These are phyloP conservation scores for Galerina marginata DNA, from an alignment of 768 basidiomycete genomes.

Conservation along the genomic window DNA sequence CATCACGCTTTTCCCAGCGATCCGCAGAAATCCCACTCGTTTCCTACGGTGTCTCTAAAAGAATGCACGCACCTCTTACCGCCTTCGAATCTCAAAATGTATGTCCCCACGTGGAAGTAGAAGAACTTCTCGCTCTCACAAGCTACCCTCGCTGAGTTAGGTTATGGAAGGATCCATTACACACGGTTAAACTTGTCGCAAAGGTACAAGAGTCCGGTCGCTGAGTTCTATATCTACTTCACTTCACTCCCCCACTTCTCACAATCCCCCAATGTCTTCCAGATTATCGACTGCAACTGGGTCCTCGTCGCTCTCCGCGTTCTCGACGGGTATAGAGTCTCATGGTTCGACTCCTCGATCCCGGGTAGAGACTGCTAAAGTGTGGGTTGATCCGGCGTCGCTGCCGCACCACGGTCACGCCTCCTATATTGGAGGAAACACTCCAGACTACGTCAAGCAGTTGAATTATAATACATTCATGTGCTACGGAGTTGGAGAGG, in stretches of 20 bases:
- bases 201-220: conserved; percentile 22
- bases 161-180: conserved; percentile 28
- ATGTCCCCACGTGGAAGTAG: conserved; percentile 27
- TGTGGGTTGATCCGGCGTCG: conserved; percentile 70
- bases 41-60: conserved; percentile 33
- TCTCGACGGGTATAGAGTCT: conserved; percentile 31
- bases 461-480: conserved; percentile 71
- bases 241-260: conserved; percentile 15
- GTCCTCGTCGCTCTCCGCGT: conserved; percentile 27
- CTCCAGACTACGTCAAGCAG: conserved; percentile 65
- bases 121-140: conserved; percentile 25
- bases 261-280: conserved; percentile 32
- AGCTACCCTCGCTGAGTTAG: conserved; percentile 30
- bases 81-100: conserved; percentile 29
- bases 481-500: conserved; percentile 71
- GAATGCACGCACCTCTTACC: conserved; percentile 27
- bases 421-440: conserved; percentile 66
- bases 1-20: conserved; percentile 34
- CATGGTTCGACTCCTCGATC: conserved; percentile 26
- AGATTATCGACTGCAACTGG: conserved; percentile 35
- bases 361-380: conserved; percentile 31
- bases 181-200: conserved; percentile 21
- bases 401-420: conserved; percentile 65
- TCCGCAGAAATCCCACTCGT: conserved; percentile 44
- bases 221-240: conserved; percentile 11